phyloP scores from a whole-genome alignment of 73 alveolate genomes.

The Paramecium bursaria region DNA sequence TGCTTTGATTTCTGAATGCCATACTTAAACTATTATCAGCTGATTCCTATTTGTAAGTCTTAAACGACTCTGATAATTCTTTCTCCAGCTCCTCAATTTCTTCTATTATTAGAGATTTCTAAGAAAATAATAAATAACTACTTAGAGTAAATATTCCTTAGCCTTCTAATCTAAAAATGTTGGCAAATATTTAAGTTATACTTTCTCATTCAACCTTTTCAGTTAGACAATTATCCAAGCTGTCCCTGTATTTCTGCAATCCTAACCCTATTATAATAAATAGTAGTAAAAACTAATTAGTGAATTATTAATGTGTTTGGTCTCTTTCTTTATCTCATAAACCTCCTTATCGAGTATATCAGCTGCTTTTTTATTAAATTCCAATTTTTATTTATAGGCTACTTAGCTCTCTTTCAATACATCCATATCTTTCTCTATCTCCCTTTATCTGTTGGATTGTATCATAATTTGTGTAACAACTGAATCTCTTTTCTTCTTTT shows the following conservation, averaged over 20 bases:
- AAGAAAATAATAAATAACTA: neutral
- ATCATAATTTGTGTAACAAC: constrained; percentile 29
- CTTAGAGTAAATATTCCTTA: constrained; percentile 39
- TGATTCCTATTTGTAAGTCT: constrained; percentile 34
- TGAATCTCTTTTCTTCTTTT: constrained; percentile 9
- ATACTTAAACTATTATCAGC: constrained; percentile 24
- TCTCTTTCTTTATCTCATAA: neutral
- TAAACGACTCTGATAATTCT: constrained; percentile 39
- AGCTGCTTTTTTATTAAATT: constrained; percentile 27
- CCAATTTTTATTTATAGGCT: constrained; percentile 16
- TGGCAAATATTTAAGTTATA: neutral
- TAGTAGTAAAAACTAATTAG: constrained; percentile 13
- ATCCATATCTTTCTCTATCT: neutral
- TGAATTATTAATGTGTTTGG: neutral
- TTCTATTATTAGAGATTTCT: constrained; percentile 14
- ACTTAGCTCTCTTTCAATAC: constrained; percentile 27
- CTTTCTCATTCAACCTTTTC: constrained; percentile 6
- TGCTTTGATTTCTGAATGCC: neutral
- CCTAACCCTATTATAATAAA: constrained; percentile 28
- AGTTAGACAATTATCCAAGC: constrained; percentile 36
- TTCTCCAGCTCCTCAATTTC: constrained; percentile 42
- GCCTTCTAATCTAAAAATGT: constrained; percentile 44
- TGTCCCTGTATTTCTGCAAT: constrained; percentile 22
- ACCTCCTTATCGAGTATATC: constrained; percentile 28
- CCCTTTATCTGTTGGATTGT: neutral